Percentiles rank a stretch among this genome's conserved stretches.
Evolutionary conservation across 169 alveolate species (phyloP).

Genomic region (Cryptosporidium ryanae): DNA sequence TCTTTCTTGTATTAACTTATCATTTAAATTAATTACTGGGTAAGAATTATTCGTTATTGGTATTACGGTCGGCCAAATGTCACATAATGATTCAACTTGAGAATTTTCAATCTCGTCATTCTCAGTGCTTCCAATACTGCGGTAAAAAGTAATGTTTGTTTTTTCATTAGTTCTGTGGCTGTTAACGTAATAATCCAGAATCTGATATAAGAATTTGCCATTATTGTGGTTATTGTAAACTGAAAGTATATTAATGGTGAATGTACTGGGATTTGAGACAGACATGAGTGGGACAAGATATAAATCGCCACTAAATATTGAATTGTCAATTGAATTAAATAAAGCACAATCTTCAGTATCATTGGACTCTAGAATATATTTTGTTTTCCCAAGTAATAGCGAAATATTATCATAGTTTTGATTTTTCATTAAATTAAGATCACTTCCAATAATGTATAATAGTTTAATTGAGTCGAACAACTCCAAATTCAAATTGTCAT

Average conservation of each 20-base stretch:
- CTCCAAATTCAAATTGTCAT: neutral
- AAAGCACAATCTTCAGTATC: neutral
- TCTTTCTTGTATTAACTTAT: conserved; percentile 10
- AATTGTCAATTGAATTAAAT: neutral
- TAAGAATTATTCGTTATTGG: conserved; percentile 22
- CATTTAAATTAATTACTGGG: conserved; percentile 12
- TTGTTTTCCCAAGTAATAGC: conserved; percentile 2
- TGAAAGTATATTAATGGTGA: neutral
- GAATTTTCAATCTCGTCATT: neutral
- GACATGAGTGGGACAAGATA: neutral
- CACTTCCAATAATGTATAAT: conserved; percentile 46
- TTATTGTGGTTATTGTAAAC: neutral
- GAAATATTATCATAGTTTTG: conserved; percentile 3
- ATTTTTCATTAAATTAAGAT: conserved; percentile 4
- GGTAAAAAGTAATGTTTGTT: neutral
- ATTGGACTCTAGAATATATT: neutral
- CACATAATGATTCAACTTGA: neutral
- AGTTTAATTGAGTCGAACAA: neutral
- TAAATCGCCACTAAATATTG: neutral
- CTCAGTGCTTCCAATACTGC: neutral
- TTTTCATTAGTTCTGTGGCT: neutral
- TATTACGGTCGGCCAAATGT: conserved; percentile 48
- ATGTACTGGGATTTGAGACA: neutral
- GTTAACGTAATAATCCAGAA: neutral
- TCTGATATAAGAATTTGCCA: neutral